These are phyloP conservation scores for Cladosporium colombiae DNA, from an alignment of 2,329 filamentous ascomycete genomes.

Conservation along the genomic window DNA sequence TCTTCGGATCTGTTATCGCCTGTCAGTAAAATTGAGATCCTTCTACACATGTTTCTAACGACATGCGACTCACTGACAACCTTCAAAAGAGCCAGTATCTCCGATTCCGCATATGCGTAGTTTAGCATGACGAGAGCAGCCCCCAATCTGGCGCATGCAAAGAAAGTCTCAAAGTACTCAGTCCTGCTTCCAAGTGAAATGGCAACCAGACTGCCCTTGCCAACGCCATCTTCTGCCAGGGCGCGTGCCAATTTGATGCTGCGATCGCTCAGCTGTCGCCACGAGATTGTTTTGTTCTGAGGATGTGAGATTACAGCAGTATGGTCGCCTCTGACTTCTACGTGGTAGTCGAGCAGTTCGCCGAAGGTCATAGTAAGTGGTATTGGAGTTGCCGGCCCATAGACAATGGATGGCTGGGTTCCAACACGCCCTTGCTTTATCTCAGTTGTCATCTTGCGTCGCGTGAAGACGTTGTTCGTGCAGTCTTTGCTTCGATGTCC, in stretches of 20 bases:
- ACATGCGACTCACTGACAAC: slow-evolving; percentile 56
- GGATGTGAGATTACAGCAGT: slow-evolving; percentile 34
- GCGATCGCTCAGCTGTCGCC: slow-evolving; percentile 29
- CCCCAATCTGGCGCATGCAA: slow-evolving; percentile 37
- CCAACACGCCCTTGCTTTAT: slow-evolving; percentile 22
- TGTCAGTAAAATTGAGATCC: slow-evolving; percentile 5
- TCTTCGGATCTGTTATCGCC: slow-evolving; percentile 57
- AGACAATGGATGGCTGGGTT: slow-evolving; percentile 31
- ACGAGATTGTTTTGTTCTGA: slow-evolving; percentile 28
- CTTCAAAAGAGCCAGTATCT: slow-evolving; percentile 67
- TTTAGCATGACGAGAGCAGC: slow-evolving; percentile 66
- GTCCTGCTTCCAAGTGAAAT: slow-evolving; percentile 35
- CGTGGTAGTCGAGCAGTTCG: slow-evolving; percentile 33
- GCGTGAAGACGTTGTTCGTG: neutral
- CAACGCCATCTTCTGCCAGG: slow-evolving; percentile 32
- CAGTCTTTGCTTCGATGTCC: neutral
- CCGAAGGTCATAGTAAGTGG: slow-evolving; percentile 34
- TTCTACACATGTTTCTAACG: neutral
- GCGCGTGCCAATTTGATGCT: slow-evolving; percentile 32
- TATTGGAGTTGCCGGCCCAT: slow-evolving; percentile 32
- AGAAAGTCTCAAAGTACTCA: slow-evolving; percentile 37
- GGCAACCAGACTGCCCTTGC: slow-evolving; percentile 33
- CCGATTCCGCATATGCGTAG: slow-evolving; percentile 71
- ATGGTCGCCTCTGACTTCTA: slow-evolving; percentile 29
- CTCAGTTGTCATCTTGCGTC: slow-evolving; percentile 18